Base-by-base conservation (phyloP, 805 yeast genomes). In the Wickerhamiella qilinensis region DNA sequence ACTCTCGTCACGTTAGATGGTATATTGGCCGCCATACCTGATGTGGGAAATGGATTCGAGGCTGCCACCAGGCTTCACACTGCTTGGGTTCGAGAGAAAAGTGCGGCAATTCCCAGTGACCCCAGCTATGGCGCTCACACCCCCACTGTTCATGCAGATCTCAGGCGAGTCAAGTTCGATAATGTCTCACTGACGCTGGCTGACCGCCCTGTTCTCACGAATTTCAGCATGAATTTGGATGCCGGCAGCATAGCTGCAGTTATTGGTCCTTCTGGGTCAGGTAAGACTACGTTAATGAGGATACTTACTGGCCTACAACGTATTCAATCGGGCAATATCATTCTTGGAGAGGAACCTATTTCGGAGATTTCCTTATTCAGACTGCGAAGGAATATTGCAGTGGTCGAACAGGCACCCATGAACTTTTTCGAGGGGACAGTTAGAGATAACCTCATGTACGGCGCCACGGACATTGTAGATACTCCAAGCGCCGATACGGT, bases 241-340 rank as follows among this genome's bases (percentile, higher is more conserved):
- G 48, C 58, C 9, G 69, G 71, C 16, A 71, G 73, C 40, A 61
- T 70, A 0, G 62, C 79, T 17, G 91, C 82, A 1, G 56, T 91
- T 1, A 71, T 77, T 3, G 99, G 98, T 1, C 73, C 70, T 27
- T 82, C 96, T 2, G 99, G 99, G 0, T 69, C 78, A 12, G 99
- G 99, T 0, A 91, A 91, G 56, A 79, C 95, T 0, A 84, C 97
- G 0, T 44, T 88, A 1, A 57, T 73, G 0, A 61, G 67, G 1
- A 47, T 86, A 11, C 45, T 86, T 0, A 56, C 75, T 1, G 61
- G 77, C 36, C 55, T 86, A 1, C 73, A 73, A 43, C 54, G 53
- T 1, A 58, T 65, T 2, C 46, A 57, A 2, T 45, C 57, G 0
- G 67, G 71, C 0, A 38, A 58, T 0, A 57, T 78, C 14, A 4